Evolutionary conservation across 345 rosid genomes (phyloP).

Genomic region (Lumnitzera littorea): DNA sequence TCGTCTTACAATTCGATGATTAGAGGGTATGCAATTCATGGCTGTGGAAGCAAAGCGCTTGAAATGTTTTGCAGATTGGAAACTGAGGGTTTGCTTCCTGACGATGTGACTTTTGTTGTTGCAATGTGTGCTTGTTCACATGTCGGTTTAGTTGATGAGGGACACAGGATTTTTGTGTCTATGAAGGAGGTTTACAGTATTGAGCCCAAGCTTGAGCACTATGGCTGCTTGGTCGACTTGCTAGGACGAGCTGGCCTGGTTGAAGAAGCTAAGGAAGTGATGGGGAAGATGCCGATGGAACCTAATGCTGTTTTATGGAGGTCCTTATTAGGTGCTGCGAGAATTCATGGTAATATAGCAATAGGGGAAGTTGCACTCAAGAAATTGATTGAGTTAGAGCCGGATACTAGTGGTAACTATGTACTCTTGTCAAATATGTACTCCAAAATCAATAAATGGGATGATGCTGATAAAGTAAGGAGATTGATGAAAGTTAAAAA

Average conservation of each 20-base stretch:
- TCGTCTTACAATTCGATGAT: conserved; percentile 56
- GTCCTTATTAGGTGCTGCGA: conserved; percentile 59
- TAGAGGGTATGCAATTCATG: conserved; percentile 43
- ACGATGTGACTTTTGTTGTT: conserved; percentile 45
- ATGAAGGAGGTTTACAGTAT: conserved; percentile 28
- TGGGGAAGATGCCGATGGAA: conserved; percentile 51
- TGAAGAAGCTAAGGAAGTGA: conserved; percentile 42
- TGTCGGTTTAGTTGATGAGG: conserved; percentile 47
- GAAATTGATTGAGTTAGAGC: conserved; percentile 41
- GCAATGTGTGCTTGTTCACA: conserved; percentile 54
- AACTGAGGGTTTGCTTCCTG: conserved; percentile 33
- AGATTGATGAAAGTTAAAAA: conserved; percentile 47
- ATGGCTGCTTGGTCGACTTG: conserved; percentile 59
- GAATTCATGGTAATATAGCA: conserved; percentile 38
- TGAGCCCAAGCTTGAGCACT: conserved; percentile 56
- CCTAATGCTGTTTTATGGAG: conserved; percentile 59
- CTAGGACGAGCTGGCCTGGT: conserved; percentile 49
- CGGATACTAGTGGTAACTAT: conserved; percentile 48
- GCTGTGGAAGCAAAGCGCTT: conserved; percentile 40
- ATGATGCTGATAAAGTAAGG: conserved; percentile 47
- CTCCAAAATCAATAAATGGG: conserved; percentile 46
- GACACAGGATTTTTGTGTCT: conserved; percentile 39
- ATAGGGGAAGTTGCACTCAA: conserved; percentile 43
- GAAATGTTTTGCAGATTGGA: conserved; percentile 28
- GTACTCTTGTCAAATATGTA: conserved; percentile 62